Base-by-base conservation (phyloP, 495 filamentous ascomycete genomes). In the Saxispiralis lemnorum region DNA sequence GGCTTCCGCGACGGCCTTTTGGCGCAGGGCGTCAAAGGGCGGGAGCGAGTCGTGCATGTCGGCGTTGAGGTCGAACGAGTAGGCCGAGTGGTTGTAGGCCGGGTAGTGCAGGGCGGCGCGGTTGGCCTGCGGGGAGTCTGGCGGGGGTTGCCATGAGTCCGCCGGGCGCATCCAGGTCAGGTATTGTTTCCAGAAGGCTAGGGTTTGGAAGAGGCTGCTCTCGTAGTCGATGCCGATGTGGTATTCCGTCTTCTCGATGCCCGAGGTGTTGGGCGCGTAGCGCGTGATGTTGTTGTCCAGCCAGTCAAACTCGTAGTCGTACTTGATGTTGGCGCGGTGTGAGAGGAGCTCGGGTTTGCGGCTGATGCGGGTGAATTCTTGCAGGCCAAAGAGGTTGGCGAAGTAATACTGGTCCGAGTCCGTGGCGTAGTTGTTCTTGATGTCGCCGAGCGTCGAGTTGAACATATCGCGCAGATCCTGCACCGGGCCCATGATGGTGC, bases 401-500 rank as follows among this genome's bases (percentile, higher is more conserved):
- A 63, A 43, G 36, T 58, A 50, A 33, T 45, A 50, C 32, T 63
- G 58, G 35, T 51, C 44, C 11, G 48, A 51, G 42, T 51, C 35
- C 19, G 24, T 39, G 16, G 42, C 50, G 35, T 48, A 39, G 24
- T 53, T 40, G 6, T 38, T 34, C 0, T 56, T n/a, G 20, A 58
- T 49, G 16, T 31, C 49, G 14, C 46, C 42, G 14, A 55, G 13
- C 10, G 59, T 54, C 7, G 40, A 46, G 11, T 46, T 36, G 42
- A 51, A 61, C 13, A 63, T 18, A 1, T 31, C 41, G 11, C 44
- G 42, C 32, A 63, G 31, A 44, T 59, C 51, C 20, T 46, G 30
- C 6, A 48, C 53, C 2, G 59, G 58, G 1, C 59, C 58, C 16
- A 63, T 57, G 12, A 63, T 36, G 17, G 49, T 55, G 7, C 51